Percentiles rank a stretch among this genome's conserved stretches.
Conservation (phyloP, 2,329 filamentous ascomycete species). For the Penicillium sp. region DNA sequence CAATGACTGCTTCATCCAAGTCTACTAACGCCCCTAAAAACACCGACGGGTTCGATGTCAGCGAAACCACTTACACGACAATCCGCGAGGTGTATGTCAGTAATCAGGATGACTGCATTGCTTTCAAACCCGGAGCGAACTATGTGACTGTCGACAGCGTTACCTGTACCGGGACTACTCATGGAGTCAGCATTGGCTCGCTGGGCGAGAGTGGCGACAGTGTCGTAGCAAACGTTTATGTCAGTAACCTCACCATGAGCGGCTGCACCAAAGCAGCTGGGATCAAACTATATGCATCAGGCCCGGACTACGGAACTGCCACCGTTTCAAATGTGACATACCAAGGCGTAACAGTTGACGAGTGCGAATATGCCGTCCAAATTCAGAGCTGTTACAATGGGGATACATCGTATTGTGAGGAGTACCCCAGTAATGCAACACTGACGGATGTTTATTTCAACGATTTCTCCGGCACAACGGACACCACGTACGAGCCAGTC, state of each 20-base stretch:
- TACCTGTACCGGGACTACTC: constrained; percentile 42
- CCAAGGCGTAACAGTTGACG: constrained; percentile 33
- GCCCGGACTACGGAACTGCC: constrained; percentile 32
- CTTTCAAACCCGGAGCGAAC: constrained; percentile 41
- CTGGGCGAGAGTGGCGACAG: constrained; percentile 41
- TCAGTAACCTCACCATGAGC: constrained; percentile 39
- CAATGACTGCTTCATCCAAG: constrained; percentile 37
- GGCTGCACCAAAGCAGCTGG: constrained; percentile 44
- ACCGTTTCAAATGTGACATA: constrained; percentile 44
- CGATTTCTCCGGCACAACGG: constrained; percentile 38
- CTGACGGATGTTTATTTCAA: constrained; percentile 35
- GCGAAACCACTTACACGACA: constrained; percentile 34
- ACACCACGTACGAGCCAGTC: constrained; percentile 31
- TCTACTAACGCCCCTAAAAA: constrained; percentile 38
- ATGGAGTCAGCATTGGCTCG: constrained; percentile 47
- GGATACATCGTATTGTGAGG: constrained; percentile 32
- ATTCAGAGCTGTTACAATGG: constrained; percentile 45
- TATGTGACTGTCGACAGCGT: constrained; percentile 40
- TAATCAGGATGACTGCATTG: constrained; percentile 46
- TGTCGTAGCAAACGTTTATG: constrained; percentile 42
- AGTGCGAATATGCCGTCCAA: constrained; percentile 43
- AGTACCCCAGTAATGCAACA: constrained; percentile 31
- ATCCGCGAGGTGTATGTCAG: constrained; percentile 34
- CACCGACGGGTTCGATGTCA: constrained; percentile 45
- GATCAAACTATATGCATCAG: constrained; percentile 45